Evolutionary conservation across 352 stramenopile species (phyloP).

Genomic region (Globisporangium orthogonon): DNA sequence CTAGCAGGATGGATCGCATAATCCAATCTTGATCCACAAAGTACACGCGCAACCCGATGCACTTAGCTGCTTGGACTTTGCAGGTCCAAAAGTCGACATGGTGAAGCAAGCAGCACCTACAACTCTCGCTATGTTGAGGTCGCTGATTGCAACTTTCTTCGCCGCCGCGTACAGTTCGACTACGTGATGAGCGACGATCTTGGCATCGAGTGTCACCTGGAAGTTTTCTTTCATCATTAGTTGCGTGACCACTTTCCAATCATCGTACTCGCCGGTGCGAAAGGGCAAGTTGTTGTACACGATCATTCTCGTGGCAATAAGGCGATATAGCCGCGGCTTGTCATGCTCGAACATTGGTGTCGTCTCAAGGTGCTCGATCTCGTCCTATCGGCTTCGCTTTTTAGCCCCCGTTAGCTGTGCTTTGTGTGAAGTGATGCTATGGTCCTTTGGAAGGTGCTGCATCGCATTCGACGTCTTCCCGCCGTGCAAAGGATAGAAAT

Average conservation of each 20-base stretch:
- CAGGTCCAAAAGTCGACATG: constrained; percentile 3
- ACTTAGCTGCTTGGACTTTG: background rate
- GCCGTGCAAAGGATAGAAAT: background rate
- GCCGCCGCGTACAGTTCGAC: constrained; percentile 1
- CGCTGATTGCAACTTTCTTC: background rate
- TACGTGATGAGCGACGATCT: background rate
- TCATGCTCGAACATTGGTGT: background rate
- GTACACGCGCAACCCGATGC: constrained; percentile 2
- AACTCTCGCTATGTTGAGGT: background rate
- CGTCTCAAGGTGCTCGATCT: background rate
- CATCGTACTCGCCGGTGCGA: background rate
- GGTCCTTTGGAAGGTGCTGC: background rate
- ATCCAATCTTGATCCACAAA: background rate
- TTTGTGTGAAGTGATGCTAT: too few species aligned
- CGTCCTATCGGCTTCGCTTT: too few species aligned
- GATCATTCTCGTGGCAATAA: background rate
- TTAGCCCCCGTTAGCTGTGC: too few species aligned
- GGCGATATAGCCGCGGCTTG: background rate
- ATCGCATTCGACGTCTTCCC: background rate
- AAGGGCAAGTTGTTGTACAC: background rate
- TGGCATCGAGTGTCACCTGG: background rate
- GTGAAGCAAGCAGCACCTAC: background rate
- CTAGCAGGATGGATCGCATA: background rate
- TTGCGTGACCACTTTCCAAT: background rate
- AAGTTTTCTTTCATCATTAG: constrained; percentile 3